Percentiles rank a stretch among this genome's conserved stretches.
Conservation (phyloP, 768 basidiomycete genomes). For the Lentinula raphanica region DNA sequence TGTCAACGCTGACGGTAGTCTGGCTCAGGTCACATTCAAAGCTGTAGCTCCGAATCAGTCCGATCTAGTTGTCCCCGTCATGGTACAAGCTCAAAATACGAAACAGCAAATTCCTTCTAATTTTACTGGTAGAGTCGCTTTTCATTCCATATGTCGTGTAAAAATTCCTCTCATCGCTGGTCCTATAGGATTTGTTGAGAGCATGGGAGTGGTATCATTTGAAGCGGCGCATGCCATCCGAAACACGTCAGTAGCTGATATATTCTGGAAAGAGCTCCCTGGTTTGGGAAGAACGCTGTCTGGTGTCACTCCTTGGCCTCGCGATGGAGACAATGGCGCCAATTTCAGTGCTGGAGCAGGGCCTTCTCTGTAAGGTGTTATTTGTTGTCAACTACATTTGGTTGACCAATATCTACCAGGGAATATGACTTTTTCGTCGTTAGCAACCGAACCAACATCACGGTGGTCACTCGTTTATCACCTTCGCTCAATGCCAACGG, state of each 20-base stretch:
- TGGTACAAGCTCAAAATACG: constrained; percentile 26
- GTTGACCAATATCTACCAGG: constrained; percentile 21
- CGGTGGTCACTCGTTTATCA: constrained; percentile 42
- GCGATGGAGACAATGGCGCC: constrained; percentile 38
- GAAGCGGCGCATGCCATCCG: constrained; percentile 58
- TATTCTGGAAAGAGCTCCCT: constrained; percentile 55
- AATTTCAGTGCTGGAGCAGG: constrained; percentile 61
- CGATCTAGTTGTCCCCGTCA: constrained; percentile 24
- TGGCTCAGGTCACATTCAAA: constrained; percentile 40
- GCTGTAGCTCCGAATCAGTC: constrained; percentile 39
- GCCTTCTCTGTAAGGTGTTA: constrained; percentile 44
- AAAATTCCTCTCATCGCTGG: neutral
- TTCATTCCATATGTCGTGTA: neutral
- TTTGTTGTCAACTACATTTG: neutral
- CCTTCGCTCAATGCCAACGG: constrained; percentile 52
- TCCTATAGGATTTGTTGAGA: constrained; percentile 51
- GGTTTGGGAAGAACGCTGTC: constrained; percentile 57
- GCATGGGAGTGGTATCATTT: constrained; percentile 54
- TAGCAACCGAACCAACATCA: constrained; percentile 44
- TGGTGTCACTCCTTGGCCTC: constrained; percentile 57
- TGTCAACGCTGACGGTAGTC: constrained; percentile 29
- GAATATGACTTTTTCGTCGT: constrained; percentile 66
- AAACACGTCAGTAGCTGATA: constrained; percentile 41
- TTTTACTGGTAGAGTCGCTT: constrained; percentile 44
- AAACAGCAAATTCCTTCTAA: constrained; percentile 33